These are phyloP conservation scores for Cystofilobasidium bisporidii DNA, from an alignment of 768 basidiomycete genomes.

Conservation along the genomic window DNA sequence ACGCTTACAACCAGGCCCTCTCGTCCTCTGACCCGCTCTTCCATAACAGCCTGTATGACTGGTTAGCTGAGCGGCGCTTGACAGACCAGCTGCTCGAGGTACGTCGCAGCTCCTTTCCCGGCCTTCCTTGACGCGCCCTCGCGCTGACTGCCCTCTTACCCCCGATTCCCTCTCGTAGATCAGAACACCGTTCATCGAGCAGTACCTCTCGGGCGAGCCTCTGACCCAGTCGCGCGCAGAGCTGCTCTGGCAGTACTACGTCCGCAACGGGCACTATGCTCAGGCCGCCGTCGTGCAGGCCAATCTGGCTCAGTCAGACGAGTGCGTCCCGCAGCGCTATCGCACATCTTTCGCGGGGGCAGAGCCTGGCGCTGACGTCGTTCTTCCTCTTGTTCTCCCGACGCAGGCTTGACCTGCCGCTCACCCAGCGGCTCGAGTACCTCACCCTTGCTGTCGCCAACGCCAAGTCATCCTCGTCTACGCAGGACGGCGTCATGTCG, in stretches of 20 bases:
- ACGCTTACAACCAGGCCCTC: slow-evolving; percentile 80
- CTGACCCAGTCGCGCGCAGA: slow-evolving; percentile 71
- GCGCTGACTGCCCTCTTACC: not conserved
- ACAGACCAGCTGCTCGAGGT: slow-evolving; percentile 88
- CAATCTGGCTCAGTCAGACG: slow-evolving; percentile 68
- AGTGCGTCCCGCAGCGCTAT: slow-evolving; percentile 47
- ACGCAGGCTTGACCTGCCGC: slow-evolving; percentile 36
- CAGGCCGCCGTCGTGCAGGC: slow-evolving; percentile 80
- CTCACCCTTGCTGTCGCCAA: slow-evolving; percentile 89
- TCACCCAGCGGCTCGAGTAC: slow-evolving; percentile 76
- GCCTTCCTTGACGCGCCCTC: too few species aligned
- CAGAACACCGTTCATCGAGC: slow-evolving; percentile 77
- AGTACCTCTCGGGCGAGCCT: slow-evolving; percentile 73
- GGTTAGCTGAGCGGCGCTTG: slow-evolving; percentile 69
- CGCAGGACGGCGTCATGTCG: slow-evolving; percentile 63
- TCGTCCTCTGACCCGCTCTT: slow-evolving; percentile 81
- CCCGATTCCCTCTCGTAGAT: slow-evolving; percentile 47
- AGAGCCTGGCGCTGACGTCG: not conserved
- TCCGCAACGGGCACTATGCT: slow-evolving; percentile 76
- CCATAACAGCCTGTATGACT: slow-evolving; percentile 87
- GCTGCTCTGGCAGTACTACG: slow-evolving; percentile 93
- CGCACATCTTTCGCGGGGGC: not conserved
- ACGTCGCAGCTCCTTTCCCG: slow-evolving; percentile 29
- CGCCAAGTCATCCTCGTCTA: slow-evolving; percentile 77
- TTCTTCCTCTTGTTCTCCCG: not conserved